Conservation (phyloP, 805 yeast genomes). For the Candida caryicola region DNA sequence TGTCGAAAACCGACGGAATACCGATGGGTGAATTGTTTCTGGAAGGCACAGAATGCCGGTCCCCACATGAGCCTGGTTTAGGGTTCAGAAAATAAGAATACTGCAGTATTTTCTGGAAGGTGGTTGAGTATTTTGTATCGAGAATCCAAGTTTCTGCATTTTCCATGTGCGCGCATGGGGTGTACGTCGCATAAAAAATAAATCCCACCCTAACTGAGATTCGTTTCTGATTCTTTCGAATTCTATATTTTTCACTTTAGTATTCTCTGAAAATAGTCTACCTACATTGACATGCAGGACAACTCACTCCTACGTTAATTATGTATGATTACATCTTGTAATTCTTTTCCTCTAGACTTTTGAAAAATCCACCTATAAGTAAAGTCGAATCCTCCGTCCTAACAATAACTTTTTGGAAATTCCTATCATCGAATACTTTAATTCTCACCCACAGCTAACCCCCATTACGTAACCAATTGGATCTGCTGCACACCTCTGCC, state of each 20-base stretch:
- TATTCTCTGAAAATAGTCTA: neutral
- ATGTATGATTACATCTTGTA: conserved; percentile 1
- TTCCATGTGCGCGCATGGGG: neutral
- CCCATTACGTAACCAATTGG: neutral
- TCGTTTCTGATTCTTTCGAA: neutral
- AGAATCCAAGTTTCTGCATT: too few species aligned
- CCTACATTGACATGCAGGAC: neutral
- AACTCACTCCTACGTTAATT: neutral
- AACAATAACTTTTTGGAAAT: too few species aligned
- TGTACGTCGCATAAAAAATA: neutral
- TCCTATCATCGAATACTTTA: too few species aligned
- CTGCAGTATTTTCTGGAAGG: too few species aligned
- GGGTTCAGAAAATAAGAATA: too few species aligned
- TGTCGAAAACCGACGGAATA: too few species aligned
- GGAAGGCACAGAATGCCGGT: too few species aligned
- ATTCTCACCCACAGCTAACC: too few species aligned
- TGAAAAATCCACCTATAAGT: conserved; percentile 2
- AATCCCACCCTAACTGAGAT: neutral
- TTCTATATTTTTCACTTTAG: neutral
- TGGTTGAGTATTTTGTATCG: too few species aligned
- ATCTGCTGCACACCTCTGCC: neutral
- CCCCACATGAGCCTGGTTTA: too few species aligned
- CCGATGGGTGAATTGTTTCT: too few species aligned
- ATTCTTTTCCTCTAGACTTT: neutral
- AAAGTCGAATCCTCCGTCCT: neutral